Evolutionary conservation across 768 basidiomycete species (phyloP).

Genomic region (Scleroderma bovista): DNA sequence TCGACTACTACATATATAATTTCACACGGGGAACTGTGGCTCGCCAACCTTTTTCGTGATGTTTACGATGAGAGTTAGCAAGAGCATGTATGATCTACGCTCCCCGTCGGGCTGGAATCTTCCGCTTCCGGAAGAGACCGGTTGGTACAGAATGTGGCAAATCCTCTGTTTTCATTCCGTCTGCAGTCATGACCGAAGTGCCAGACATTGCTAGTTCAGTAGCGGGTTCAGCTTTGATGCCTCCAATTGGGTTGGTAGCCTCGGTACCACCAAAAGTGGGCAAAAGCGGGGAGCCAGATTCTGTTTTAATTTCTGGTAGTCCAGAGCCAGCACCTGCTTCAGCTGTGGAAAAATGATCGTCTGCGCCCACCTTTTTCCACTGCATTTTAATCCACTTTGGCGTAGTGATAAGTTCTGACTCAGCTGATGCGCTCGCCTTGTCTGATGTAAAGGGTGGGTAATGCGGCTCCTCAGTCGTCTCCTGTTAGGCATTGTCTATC

Average conservation of each 20-base stretch:
- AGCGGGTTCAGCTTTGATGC: constrained; percentile 6
- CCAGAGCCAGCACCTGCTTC: constrained; percentile 5
- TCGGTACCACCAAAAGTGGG: neutral
- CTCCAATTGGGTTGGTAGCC: neutral
- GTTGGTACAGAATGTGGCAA: neutral
- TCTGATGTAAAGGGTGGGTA: constrained; percentile 2
- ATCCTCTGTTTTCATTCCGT: constrained; percentile 8
- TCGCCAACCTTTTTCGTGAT: no score
- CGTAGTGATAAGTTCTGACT: constrained; percentile 8
- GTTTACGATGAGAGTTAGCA: no score
- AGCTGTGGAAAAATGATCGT: neutral
- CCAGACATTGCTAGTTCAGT: neutral
- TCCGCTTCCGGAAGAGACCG: constrained; percentile 30
- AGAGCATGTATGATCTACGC: neutral
- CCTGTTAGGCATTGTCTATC: constrained; percentile 3
- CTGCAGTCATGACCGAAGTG: neutral
- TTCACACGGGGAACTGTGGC: no score
- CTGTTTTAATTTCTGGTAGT: constrained; percentile 1
- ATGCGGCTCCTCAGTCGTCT: constrained; percentile 4
- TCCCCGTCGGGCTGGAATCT: constrained; percentile 3
- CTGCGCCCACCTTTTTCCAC: constrained; percentile 27
- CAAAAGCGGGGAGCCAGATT: neutral
- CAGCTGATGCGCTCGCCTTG: neutral
- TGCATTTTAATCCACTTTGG: constrained; percentile 34
- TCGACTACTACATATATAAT: no score